Conservation (phyloP, 108 stramenopile genomes). For the Cyclotella baltica region DNA sequence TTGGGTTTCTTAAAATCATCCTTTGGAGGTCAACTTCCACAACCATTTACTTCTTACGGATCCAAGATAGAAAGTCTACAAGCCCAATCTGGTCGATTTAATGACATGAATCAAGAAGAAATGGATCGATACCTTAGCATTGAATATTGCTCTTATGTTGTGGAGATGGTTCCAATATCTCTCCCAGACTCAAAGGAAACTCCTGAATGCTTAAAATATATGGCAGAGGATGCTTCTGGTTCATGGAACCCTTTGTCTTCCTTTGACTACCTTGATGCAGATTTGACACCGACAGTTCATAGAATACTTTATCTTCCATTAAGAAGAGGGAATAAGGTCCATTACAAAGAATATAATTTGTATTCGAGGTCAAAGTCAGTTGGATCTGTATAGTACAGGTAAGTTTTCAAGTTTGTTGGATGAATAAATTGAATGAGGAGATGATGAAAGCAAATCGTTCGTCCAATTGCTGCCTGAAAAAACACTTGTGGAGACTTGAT, state of each 20-base stretch:
- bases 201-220: conserved; percentile 51
- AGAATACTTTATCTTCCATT: conserved; percentile 55
- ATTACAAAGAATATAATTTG: conserved; percentile 42
- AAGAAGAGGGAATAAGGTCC: conserved; percentile 15
- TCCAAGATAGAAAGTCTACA: conserved; percentile 41
- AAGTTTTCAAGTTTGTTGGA: background rate
- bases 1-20: conserved; percentile 87
- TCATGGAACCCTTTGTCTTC: conserved; percentile 35
- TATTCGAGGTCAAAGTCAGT: conserved; percentile 9
- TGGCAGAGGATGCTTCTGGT: conserved; percentile 39
- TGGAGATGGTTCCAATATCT: conserved; percentile 63
- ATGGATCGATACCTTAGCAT: conserved; percentile 61
- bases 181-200: background rate
- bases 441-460: conserved; percentile 33
- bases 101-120: conserved; percentile 85
- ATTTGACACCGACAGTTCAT: conserved; percentile 33
- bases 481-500: background rate
- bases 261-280: conserved; percentile 37
- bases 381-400: background rate
- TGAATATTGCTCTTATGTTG: conserved; percentile 72
- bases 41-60: conserved; percentile 76
- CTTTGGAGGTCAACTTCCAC: conserved; percentile 93
- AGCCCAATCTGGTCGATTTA: conserved; percentile 61
- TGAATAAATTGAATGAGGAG: background rate
- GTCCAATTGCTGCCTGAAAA: conserved; percentile 52